phyloP scores from a whole-genome alignment of 2,329 filamentous ascomycete species.

The Penicillium sp. region DNA sequence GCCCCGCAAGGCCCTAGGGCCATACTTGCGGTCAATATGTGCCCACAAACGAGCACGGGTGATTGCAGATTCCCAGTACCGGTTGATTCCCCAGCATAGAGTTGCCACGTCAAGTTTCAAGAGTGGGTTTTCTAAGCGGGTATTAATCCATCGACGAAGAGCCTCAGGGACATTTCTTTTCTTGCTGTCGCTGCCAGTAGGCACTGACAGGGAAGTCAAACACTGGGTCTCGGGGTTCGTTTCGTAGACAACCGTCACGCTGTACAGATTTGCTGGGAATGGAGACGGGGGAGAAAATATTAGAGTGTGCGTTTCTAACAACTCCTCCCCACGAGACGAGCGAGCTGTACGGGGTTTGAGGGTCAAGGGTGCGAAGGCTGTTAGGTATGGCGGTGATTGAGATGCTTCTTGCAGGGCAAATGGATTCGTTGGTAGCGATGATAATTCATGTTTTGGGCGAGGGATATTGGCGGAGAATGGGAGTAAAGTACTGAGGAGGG shows the following conservation, averaged over 20 bases:
- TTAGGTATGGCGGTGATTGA: constrained; percentile 60
- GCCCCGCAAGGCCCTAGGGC: constrained; percentile 9
- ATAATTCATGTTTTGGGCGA: constrained; percentile 18
- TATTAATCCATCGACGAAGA: constrained; percentile 30
- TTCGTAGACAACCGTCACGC: constrained; percentile 28
- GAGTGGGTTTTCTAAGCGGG: constrained; percentile 29
- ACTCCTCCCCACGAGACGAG: constrained; percentile 12
- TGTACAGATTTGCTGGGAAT: constrained; percentile 30
- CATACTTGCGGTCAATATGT: constrained; percentile 24
- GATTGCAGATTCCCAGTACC: constrained; percentile 36
- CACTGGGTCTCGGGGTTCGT: constrained; percentile 30
- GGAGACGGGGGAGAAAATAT: constrained; percentile 30
- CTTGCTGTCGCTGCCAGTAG: constrained; percentile 11
- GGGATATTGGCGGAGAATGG: constrained; percentile 31
- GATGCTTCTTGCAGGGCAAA: constrained; percentile 46
- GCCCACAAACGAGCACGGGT: constrained; percentile 34
- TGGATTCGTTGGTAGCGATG: constrained; percentile 54
- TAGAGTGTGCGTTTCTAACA: constrained; percentile 31
- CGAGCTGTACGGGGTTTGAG: constrained; percentile 38
- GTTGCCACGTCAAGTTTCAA: constrained; percentile 33
- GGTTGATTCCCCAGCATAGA: constrained; percentile 36
- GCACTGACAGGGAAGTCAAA: constrained; percentile 27
- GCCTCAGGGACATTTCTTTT: constrained; percentile 23
- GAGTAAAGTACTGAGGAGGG: constrained; percentile 34
- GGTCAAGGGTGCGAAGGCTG: constrained; percentile 60